Conservation (phyloP, 148 eudicot species). For the Heliamphora exappendiculata region DNA sequence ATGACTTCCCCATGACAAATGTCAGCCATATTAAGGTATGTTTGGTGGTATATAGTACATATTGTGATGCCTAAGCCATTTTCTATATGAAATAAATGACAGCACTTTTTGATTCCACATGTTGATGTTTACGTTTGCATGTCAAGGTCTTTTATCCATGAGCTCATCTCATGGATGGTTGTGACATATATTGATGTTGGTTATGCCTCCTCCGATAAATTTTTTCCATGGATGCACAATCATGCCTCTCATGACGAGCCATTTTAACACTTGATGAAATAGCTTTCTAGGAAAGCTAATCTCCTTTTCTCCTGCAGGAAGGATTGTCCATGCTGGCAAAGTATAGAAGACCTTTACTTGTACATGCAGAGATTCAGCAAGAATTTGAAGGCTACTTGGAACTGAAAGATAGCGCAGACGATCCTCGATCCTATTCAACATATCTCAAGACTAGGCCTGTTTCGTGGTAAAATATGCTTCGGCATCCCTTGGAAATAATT, state of each 20-base stretch:
- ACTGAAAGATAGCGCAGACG: slow-evolving; percentile 22
- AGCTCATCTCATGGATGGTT: too few relatives aligned
- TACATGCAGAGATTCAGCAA: slow-evolving; percentile 73
- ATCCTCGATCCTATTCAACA: slow-evolving; percentile 61
- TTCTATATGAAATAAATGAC: background rate
- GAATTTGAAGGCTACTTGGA: slow-evolving; percentile 32
- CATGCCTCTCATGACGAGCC: background rate
- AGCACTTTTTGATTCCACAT: background rate
- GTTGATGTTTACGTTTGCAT: background rate
- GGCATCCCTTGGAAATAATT: background rate
- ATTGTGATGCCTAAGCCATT: background rate
- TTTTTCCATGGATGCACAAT: background rate
- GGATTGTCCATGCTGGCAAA: slow-evolving; percentile 73
- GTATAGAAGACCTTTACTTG: slow-evolving; percentile 83
- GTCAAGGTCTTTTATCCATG: background rate
- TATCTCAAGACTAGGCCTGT: slow-evolving; percentile 88
- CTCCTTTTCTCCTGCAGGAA: slow-evolving; percentile 43
- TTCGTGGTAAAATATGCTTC: slow-evolving; percentile 46
- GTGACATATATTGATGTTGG: background rate
- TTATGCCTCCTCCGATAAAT: background rate
- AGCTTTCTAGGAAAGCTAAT: background rate
- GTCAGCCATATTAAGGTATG: slow-evolving; percentile 74
- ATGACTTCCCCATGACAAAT: slow-evolving; percentile 96
- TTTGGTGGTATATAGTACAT: background rate
- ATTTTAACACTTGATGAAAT: background rate